Percentiles rank a stretch among this genome's conserved stretches.
These are phyloP conservation scores for Termitomyces sp. DNA, from an alignment of 768 basidiomycete species.

Conservation along the genomic window DNA sequence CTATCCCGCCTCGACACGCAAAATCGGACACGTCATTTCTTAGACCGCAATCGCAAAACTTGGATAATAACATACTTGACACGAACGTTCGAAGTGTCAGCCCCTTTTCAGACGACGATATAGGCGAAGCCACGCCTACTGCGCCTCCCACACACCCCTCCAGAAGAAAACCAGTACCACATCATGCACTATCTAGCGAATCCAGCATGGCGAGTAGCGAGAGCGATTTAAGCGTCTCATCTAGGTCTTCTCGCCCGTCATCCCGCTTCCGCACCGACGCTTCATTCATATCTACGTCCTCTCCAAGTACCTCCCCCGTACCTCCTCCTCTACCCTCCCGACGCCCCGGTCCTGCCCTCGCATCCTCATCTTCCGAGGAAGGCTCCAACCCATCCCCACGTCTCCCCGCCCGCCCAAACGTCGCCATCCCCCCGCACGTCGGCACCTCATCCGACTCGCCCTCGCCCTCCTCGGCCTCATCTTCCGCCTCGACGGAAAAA, in stretches of 20 bases:
- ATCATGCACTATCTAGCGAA: constrained; percentile 24
- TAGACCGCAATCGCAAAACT: constrained; percentile 14
- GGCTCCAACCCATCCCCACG: constrained; percentile 21
- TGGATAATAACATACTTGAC: constrained; percentile 11
- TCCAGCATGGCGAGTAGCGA: constrained; percentile 40
- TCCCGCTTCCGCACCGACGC: constrained; percentile 27
- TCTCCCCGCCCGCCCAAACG: constrained; percentile 24
- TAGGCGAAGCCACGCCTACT: constrained; percentile 9
- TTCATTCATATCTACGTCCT: constrained; percentile 14
- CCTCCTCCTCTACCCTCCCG: constrained; percentile 49
- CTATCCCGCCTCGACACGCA: constrained; percentile 22
- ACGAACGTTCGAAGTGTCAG: constrained; percentile 16
- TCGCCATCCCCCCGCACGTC: constrained; percentile 15
- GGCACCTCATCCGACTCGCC: constrained; percentile 10
- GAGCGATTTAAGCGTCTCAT: constrained; percentile 22
- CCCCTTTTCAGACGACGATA: constrained; percentile 21
- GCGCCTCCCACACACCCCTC: constrained; percentile 16
- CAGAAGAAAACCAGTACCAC: constrained; percentile 14
- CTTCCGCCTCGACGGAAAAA: constrained; percentile 13
- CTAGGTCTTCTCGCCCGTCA: constrained; percentile 27
- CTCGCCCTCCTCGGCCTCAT: constrained; percentile 5
- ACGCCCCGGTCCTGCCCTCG: constrained; percentile 16
- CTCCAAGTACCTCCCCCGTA: constrained; percentile 18
- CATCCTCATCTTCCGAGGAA: constrained; percentile 15
- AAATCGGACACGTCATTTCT: constrained; percentile 14